Conservation (phyloP, 2,329 filamentous ascomycete species). For the Diplodia seriata region DNA sequence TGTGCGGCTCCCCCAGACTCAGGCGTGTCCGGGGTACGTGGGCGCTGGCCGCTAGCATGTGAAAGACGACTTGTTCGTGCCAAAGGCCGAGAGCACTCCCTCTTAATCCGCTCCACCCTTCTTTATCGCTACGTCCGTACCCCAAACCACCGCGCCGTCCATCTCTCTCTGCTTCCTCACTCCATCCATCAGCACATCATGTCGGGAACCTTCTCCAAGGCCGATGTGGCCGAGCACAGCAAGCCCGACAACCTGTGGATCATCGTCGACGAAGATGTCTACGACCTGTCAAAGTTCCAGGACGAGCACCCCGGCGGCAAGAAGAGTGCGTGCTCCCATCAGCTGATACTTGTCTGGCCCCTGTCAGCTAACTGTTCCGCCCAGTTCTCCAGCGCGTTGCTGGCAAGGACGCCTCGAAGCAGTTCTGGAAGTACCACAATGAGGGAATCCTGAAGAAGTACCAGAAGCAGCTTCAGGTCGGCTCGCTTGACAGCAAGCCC, state of each 20-base stretch:
- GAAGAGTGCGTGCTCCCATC: conserved; percentile 62
- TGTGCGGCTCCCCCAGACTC: conserved; percentile 32
- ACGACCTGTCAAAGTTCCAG: conserved; percentile 79
- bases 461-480: conserved; percentile 65
- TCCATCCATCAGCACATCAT: conserved; percentile 57
- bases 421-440: conserved; percentile 72
- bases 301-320: conserved; percentile 69
- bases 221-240: conserved; percentile 91
- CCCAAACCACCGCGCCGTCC: conserved; percentile 3
- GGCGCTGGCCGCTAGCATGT: conserved; percentile 23
- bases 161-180: conserved; percentile 5
- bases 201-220: conserved; percentile 83
- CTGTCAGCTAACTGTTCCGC: conserved; percentile 34
- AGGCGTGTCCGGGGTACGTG: conserved; percentile 31
- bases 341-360: conserved; percentile 5
- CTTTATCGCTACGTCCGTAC: conserved; percentile 26
- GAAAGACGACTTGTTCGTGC: conserved; percentile 19
- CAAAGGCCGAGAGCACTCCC: conserved; percentile 26
- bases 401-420: conserved; percentile 72
- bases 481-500: conserved; percentile 83
- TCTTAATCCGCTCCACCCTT: conserved; percentile 32
- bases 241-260: conserved; percentile 87
- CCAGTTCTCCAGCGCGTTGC: conserved; percentile 69
- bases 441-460: conserved; percentile 68
- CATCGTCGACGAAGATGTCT: conserved; percentile 92